Evolutionary conservation across 495 filamentous ascomycete species (phyloP), one percentile per base, ranked within the genome.

Genomic region (Barbatosphaeria neglecta): DNA sequence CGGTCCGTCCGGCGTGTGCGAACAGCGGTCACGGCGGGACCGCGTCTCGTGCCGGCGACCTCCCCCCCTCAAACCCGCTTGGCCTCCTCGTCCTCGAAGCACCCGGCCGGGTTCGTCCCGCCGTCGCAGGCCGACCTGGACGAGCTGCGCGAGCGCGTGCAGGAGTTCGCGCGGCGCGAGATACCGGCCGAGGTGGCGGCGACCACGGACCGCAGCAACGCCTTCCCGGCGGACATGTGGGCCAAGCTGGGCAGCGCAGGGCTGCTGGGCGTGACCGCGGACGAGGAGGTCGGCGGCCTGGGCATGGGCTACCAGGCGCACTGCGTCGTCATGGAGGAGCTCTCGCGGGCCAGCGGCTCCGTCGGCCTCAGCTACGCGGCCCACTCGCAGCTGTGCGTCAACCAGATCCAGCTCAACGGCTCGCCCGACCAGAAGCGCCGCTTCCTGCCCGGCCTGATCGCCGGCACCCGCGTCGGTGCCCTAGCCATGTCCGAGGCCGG

Each of bases 251-350:
- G 92, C 20, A 80, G 87, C 50, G 92, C 92, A 37, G 93, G 87
- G 3, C 84, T 97, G 46, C 76, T 98, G 17, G 92, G 92, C 35
- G 83, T 96, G 52, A 98, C 92, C 0, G 93, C 87, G 13, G 87
- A 95, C 62, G 90, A 96, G 62, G 83, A 89, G 37, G 90, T 90
- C 44, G 93, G 92, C 35, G 92, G 92, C 3, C 63, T 97, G 44
- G 86, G 75, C 3, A 81, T 97, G 77, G 92, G 92, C 31, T 98
- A 98, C 66, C 93, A 98, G 63, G 93, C 93, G 23, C 92, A 98
- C 59, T 96, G 90, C 61, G 70, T 94, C 4, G 87, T 96, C 9
- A 90, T 98, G 84, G 92, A 98, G 61, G 92, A 97, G 68, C 56
- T 81, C 42, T 76, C 73, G 8, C 65, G 73, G 15, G 70, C 68